A percentile compares a stretch with the other conserved stretches of the same genome.
Evolutionary conservation across 2,329 filamentous ascomycete species (phyloP).

Genomic region (Grosmannia clavigera): DNA sequence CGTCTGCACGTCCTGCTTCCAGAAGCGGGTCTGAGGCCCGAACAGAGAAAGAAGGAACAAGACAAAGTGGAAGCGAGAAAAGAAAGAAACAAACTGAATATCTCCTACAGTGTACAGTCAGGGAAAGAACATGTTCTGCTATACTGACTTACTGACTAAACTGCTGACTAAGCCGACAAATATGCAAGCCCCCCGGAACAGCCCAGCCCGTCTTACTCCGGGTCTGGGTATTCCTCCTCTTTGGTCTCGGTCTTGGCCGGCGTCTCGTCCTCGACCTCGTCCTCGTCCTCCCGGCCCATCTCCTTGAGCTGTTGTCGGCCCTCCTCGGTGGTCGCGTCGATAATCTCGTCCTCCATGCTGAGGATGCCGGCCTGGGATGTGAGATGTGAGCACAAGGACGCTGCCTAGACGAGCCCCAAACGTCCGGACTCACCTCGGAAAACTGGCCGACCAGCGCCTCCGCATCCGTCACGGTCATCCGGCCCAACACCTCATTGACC

Average conservation of each 20-base stretch:
- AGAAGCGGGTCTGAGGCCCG: slow-evolving; percentile 19
- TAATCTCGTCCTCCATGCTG: slow-evolving; percentile 83
- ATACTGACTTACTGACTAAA: no score
- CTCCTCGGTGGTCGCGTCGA: slow-evolving; percentile 86
- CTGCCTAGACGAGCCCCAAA: no score
- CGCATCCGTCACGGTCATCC: slow-evolving; percentile 73
- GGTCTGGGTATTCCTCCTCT: slow-evolving; percentile 11
- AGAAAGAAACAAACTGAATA: background rate
- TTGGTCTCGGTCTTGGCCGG: background rate
- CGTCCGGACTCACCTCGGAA: slow-evolving; percentile 38
- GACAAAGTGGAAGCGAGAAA: background rate
- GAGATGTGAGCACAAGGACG: background rate
- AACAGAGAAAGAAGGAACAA: background rate
- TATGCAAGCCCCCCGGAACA: background rate
- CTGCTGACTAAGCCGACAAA: no score
- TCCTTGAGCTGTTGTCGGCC: slow-evolving; percentile 67
- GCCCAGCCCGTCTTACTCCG: slow-evolving; percentile 6
- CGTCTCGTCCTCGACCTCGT: background rate
- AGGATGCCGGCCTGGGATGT: slow-evolving; percentile 29
- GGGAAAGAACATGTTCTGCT: no score
- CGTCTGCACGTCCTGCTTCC: slow-evolving; percentile 78
- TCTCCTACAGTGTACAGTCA: no score
- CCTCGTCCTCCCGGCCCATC: slow-evolving; percentile 37
- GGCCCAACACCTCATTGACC: slow-evolving; percentile 74
- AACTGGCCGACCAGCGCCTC: slow-evolving; percentile 70